Percentiles rank a stretch among this genome's conserved stretches.
Conservation (phyloP, 2,329 filamentous ascomycete species). For the Xylaria sp. region DNA sequence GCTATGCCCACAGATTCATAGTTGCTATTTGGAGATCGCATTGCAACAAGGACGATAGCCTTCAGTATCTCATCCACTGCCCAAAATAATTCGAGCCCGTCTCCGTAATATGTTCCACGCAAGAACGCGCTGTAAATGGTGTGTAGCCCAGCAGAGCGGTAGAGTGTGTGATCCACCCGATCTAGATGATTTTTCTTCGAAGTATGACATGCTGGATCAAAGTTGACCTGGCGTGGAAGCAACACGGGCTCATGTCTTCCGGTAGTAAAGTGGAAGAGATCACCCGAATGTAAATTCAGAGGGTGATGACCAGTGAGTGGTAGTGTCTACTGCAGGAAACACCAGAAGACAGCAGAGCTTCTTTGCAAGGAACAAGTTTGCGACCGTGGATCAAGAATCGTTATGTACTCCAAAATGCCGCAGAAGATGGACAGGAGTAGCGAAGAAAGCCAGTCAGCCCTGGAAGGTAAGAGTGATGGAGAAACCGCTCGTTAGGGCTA, state of each 20-base stretch:
- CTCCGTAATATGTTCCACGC: no score
- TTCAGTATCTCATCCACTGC: no score
- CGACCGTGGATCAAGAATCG: constrained; percentile 14
- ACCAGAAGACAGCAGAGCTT: constrained; percentile 13
- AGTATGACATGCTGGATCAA: no score
- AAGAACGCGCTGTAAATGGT: no score
- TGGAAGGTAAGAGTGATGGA: constrained; percentile 16
- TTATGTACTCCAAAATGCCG: constrained; percentile 16
- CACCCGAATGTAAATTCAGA: constrained; percentile 15
- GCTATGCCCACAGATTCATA: no score
- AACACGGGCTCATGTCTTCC: constrained; percentile 17
- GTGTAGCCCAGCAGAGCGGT: no score
- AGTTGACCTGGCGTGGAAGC: constrained; percentile 9
- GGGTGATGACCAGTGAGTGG: constrained; percentile 15
- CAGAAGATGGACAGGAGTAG: constrained; percentile 16
- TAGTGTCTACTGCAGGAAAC: constrained; percentile 16
- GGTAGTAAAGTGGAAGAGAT: constrained; percentile 15
- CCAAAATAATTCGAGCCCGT: no score
- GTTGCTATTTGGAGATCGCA: no score
- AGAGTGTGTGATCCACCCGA: no score
- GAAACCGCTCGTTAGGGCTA: constrained; percentile 16
- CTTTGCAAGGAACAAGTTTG: constrained; percentile 14
- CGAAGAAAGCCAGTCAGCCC: constrained; percentile 14
- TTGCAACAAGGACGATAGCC: no score
- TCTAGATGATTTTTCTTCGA: no score